phyloP scores from a whole-genome alignment of 2,329 filamentous ascomycete genomes.

The Amauroascus niger region DNA sequence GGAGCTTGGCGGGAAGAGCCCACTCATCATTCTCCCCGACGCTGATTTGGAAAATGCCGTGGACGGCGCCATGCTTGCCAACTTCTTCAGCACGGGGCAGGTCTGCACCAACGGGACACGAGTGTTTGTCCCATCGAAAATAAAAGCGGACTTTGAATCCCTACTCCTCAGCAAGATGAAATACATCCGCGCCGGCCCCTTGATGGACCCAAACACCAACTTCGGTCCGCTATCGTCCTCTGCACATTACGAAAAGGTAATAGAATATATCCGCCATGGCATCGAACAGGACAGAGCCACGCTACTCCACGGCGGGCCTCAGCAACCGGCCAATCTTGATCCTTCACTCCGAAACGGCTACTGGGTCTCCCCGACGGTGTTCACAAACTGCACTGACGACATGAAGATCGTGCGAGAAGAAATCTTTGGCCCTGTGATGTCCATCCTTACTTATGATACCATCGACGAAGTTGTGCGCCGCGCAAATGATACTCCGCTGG shows the following conservation, averaged over 20 bases:
- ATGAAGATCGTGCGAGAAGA: slow-evolving; percentile 76
- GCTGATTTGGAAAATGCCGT: slow-evolving; percentile 70
- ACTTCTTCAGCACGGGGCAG: slow-evolving; percentile 84
- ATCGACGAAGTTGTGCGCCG: slow-evolving; percentile 60
- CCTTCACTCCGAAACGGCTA: slow-evolving; percentile 52
- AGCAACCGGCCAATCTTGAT: slow-evolving; percentile 35
- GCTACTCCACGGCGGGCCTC: slow-evolving; percentile 62
- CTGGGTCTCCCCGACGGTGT: slow-evolving; percentile 76
- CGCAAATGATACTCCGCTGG: slow-evolving; percentile 67
- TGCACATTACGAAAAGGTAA: slow-evolving; percentile 65
- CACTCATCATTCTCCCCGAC: slow-evolving; percentile 69
- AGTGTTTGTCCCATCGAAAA: slow-evolving; percentile 63
- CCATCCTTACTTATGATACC: slow-evolving; percentile 62
- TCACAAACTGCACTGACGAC: slow-evolving; percentile 71
- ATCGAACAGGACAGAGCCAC: slow-evolving; percentile 62
- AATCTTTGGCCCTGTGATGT: slow-evolving; percentile 84
- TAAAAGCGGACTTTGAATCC: slow-evolving; percentile 60
- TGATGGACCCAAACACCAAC: slow-evolving; percentile 64
- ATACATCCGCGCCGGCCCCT: slow-evolving; percentile 60
- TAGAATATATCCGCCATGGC: slow-evolving; percentile 66
- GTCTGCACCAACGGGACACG: slow-evolving; percentile 89
- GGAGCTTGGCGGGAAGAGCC: slow-evolving; percentile 83
- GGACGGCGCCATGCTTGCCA: slow-evolving; percentile 84
- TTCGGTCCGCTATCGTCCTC: slow-evolving; percentile 74
- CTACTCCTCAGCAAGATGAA: slow-evolving; percentile 59